These are phyloP conservation scores for Penicillium egyptiacum DNA, from an alignment of 495 filamentous ascomycete genomes.

Conservation along the genomic window DNA sequence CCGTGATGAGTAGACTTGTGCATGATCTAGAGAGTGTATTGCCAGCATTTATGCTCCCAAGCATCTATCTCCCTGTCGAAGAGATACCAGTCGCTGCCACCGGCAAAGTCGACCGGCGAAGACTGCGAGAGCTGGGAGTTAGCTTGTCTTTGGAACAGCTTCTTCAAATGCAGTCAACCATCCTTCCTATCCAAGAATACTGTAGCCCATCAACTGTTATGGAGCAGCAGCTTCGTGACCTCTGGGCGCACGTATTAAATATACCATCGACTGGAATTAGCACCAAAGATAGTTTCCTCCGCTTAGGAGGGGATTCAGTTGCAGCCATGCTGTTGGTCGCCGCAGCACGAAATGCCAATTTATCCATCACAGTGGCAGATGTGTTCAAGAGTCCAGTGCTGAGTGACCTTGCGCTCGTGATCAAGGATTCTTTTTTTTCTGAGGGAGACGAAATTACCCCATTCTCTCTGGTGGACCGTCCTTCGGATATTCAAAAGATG, in stretches of 20 bases:
- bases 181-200: too few relatives aligned
- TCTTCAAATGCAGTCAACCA: too few relatives aligned
- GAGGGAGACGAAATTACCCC: background rate
- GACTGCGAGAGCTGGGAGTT: background rate
- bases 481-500: too few relatives aligned
- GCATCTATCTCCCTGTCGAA: constrained; percentile 33
- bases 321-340: constrained; percentile 2
- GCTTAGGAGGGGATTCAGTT: background rate
- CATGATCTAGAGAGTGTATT: background rate
- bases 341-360: background rate
- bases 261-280: too few relatives aligned
- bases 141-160: background rate
- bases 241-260: background rate
- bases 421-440: background rate
- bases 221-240: background rate
- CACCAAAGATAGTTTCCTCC: background rate
- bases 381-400: background rate
- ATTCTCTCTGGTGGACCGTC: background rate
- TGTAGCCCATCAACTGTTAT: background rate
- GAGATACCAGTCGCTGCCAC: constrained; percentile 35
- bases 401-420: background rate
- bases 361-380: background rate
- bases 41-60: constrained; percentile 37
- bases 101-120: constrained; percentile 37
- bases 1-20: background rate